Conservation (phyloP, 116 monocot genomes). For the Dioscorea cayenensis region DNA sequence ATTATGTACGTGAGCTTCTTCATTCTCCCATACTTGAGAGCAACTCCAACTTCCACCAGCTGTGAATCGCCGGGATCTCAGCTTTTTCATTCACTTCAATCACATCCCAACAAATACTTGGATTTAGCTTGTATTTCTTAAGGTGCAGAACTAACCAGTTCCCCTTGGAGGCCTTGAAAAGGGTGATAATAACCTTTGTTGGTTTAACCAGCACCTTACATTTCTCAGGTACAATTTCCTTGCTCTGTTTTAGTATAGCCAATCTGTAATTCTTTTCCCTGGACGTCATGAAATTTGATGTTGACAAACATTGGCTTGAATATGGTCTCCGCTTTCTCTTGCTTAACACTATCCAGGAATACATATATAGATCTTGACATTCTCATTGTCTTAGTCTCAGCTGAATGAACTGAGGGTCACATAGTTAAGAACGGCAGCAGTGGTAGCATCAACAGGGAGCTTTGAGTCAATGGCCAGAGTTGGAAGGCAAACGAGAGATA, state of each 20-base stretch:
- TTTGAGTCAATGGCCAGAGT: background rate
- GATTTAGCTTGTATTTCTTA: constrained; percentile 64
- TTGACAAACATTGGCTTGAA: constrained; percentile 65
- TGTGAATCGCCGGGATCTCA: too few species aligned
- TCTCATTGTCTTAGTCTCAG: constrained; percentile 67
- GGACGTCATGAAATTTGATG: constrained; percentile 72
- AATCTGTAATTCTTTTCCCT: constrained; percentile 78
- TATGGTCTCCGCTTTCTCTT: constrained; percentile 53
- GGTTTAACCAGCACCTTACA: constrained; percentile 76
- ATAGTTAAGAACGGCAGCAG: constrained; percentile 19
- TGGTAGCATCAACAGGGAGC: background rate
- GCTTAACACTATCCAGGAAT: constrained; percentile 66
- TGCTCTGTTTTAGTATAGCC: constrained; percentile 77
- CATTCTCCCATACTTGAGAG: too few species aligned
- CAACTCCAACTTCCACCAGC: too few species aligned
- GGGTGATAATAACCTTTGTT: constrained; percentile 57
- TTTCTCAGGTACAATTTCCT: constrained; percentile 81
- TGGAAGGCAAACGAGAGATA: too few species aligned
- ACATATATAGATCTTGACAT: constrained; percentile 56
- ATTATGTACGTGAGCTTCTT: too few species aligned
- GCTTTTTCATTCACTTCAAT: too few species aligned
- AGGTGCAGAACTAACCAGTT: constrained; percentile 83
- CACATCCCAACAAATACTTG: too few species aligned
- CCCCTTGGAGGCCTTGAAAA: constrained; percentile 73
- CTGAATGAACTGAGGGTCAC: constrained; percentile 50